Evolutionary conservation across 768 basidiomycete species (phyloP).

Genomic region (Dioszegia aurantiaca): DNA sequence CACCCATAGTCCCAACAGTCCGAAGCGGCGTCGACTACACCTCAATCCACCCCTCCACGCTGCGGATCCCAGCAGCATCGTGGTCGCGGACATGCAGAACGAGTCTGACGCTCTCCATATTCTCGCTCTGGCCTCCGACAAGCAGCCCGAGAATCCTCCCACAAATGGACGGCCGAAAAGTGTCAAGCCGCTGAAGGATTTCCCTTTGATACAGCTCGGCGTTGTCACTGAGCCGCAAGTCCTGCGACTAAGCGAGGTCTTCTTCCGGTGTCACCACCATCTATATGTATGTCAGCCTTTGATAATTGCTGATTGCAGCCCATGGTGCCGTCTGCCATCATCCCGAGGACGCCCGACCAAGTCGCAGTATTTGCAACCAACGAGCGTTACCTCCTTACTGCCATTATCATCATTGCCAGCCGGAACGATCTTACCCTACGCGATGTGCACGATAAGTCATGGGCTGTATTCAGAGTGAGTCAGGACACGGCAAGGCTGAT

Average conservation of each 20-base stretch:
- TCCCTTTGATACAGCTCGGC: constrained; percentile 39
- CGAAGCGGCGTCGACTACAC: constrained; percentile 38
- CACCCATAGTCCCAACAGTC: constrained; percentile 18
- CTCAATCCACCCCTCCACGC: constrained; percentile 40
- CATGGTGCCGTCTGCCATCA: constrained; percentile 33
- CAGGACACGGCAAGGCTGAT: background rate
- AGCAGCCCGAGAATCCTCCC: background rate
- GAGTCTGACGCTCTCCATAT: constrained; percentile 50
- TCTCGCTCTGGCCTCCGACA: constrained; percentile 38
- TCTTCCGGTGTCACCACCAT: constrained; percentile 47
- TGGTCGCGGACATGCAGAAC: constrained; percentile 51
- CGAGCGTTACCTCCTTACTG: constrained; percentile 40
- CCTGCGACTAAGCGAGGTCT: constrained; percentile 28
- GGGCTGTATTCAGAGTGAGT: constrained; percentile 43
- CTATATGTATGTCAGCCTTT: constrained; percentile 37
- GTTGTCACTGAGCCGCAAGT: constrained; percentile 34
- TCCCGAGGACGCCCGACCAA: constrained; percentile 34
- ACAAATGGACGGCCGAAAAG: too few relatives aligned
- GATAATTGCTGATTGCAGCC: constrained; percentile 26
- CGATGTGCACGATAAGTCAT: constrained; percentile 41
- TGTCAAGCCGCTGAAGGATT: constrained; percentile 17
- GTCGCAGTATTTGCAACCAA: constrained; percentile 38
- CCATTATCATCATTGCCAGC: constrained; percentile 49
- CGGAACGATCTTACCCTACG: constrained; percentile 30
- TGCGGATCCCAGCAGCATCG: constrained; percentile 46